Evolutionary conservation across 371 early-diverging fungal genomes (phyloP).

Genomic region (Mucor indicus): DNA sequence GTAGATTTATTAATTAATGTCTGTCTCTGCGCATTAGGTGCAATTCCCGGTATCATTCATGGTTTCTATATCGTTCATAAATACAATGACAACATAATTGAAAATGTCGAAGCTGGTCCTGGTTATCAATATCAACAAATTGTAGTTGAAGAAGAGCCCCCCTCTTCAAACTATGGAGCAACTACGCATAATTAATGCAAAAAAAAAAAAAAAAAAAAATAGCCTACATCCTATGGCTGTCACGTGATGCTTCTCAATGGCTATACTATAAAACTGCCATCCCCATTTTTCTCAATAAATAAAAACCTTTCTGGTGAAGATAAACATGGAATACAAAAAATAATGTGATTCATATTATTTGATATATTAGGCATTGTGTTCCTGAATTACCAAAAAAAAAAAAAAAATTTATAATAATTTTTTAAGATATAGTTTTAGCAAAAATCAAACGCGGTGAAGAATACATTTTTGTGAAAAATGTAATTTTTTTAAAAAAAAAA

Average conservation of each 20-base stretch:
- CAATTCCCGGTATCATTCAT: slow-evolving; percentile 51
- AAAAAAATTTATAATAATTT: neutral
- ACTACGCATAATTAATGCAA: slow-evolving; percentile 1
- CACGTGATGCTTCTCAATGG: too few species aligned
- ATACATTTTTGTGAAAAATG: neutral
- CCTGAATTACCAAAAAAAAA: neutral
- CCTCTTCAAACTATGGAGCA: slow-evolving; percentile 22
- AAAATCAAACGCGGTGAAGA: neutral
- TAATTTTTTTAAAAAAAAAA: slow-evolving; percentile 1
- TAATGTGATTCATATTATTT: too few species aligned
- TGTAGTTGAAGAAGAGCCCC: slow-evolving; percentile 30
- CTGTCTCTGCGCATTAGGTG: slow-evolving; percentile 61
- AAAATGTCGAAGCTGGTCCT: slow-evolving; percentile 46
- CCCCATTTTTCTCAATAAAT: too few species aligned
- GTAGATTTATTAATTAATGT: slow-evolving; percentile 68
- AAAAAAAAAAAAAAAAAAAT: too few species aligned
- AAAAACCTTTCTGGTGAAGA: too few species aligned
- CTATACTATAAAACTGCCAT: too few species aligned
- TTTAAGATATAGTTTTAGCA: too few species aligned
- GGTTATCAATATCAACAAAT: slow-evolving; percentile 40
- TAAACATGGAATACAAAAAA: too few species aligned
- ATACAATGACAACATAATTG: slow-evolving; percentile 42
- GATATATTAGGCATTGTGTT: too few species aligned
- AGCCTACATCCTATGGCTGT: too few species aligned
- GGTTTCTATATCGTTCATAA: slow-evolving; percentile 51